Evolutionary conservation across 2,329 filamentous ascomycete genomes (phyloP).

Genomic region (Pyricularia pennisetigena): DNA sequence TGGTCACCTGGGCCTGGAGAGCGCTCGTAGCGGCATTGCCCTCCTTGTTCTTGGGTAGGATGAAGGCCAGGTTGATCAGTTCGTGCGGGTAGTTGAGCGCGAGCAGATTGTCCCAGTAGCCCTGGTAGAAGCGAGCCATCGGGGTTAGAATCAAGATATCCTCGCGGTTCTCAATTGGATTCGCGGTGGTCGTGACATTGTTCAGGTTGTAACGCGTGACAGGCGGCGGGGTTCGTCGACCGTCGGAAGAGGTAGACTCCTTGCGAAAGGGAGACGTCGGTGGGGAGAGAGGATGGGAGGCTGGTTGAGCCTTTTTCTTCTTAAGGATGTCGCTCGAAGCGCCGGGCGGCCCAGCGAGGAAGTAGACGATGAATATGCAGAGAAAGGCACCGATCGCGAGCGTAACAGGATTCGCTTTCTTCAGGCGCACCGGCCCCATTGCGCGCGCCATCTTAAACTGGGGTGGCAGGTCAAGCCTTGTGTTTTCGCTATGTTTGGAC

Average conservation of each 20-base stretch:
- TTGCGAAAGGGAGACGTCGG: slow-evolving; percentile 68
- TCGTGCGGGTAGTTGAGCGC: slow-evolving; percentile 84
- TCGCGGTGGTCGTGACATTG: slow-evolving; percentile 73
- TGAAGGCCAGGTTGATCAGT: slow-evolving; percentile 90
- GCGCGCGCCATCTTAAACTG: slow-evolving; percentile 39
- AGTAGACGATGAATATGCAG: slow-evolving; percentile 61
- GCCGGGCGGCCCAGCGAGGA: slow-evolving; percentile 42
- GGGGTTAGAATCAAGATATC: slow-evolving; percentile 87
- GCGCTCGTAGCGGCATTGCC: slow-evolving; percentile 78
- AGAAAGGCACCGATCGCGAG: slow-evolving; percentile 62
- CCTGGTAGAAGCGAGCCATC: slow-evolving; percentile 84
- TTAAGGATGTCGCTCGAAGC: slow-evolving; percentile 23
- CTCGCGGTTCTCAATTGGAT: slow-evolving; percentile 72
- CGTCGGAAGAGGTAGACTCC: slow-evolving; percentile 35
- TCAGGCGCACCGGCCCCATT: slow-evolving; percentile 60
- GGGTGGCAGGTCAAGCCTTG: neutral
- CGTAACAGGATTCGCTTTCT: slow-evolving; percentile 70
- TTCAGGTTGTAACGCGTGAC: slow-evolving; percentile 93
- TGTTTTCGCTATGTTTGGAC: neutral
- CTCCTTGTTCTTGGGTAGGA: slow-evolving; percentile 86
- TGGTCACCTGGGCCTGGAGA: slow-evolving; percentile 74
- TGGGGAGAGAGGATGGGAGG: slow-evolving; percentile 55
- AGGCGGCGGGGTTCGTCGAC: slow-evolving; percentile 58
- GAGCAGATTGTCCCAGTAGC: slow-evolving; percentile 90
- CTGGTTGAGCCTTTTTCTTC: neutral